phyloP scores from a whole-genome alignment of 2,329 filamentous ascomycete genomes.

The Podosphaera leucotricha region DNA sequence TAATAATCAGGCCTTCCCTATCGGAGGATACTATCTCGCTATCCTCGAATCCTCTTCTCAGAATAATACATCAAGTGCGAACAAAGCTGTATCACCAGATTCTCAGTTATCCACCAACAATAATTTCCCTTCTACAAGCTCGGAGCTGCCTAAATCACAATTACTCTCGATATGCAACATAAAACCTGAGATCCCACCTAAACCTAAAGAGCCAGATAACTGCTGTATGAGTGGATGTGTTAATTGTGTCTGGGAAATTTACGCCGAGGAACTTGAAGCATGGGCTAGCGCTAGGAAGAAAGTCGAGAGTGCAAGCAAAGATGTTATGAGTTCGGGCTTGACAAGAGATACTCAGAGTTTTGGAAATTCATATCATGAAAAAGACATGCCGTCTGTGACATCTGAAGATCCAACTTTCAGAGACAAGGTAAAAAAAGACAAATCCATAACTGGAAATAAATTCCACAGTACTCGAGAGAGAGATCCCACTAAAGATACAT shows the following conservation, averaged over 20 bases:
- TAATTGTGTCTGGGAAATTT: slow-evolving; percentile 89
- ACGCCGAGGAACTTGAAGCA: slow-evolving; percentile 74
- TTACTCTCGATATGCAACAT: slow-evolving; percentile 1
- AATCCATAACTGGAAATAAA: slow-evolving; percentile 25
- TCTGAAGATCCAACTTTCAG: not conserved
- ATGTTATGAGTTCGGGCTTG: not conserved
- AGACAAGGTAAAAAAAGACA: slow-evolving; percentile 25
- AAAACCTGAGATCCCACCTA: slow-evolving; percentile 39
- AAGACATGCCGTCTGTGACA: not conserved
- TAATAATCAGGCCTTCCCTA: slow-evolving; percentile 19
- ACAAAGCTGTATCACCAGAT: not conserved
- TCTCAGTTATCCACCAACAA: not conserved
- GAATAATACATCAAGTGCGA: slow-evolving; percentile 1
- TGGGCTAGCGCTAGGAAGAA: slow-evolving; percentile 34
- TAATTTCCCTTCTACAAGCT: not conserved
- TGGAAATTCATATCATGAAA: not conserved
- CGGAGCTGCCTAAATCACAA: not conserved
- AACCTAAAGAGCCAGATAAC: slow-evolving; percentile 78
- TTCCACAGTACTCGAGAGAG: slow-evolving; percentile 5
- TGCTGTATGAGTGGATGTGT: slow-evolving; percentile 99
- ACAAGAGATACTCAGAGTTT: not conserved
- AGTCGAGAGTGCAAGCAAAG: not conserved
- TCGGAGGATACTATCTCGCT: slow-evolving; percentile 35
- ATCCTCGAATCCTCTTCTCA: slow-evolving; percentile 24
- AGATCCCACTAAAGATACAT: not conserved